A percentile compares a stretch with the other conserved stretches of the same genome.
These are phyloP conservation scores for Rhytidhysteron rufulum DNA, from an alignment of 2,329 filamentous ascomycete species.

Conservation along the genomic window DNA sequence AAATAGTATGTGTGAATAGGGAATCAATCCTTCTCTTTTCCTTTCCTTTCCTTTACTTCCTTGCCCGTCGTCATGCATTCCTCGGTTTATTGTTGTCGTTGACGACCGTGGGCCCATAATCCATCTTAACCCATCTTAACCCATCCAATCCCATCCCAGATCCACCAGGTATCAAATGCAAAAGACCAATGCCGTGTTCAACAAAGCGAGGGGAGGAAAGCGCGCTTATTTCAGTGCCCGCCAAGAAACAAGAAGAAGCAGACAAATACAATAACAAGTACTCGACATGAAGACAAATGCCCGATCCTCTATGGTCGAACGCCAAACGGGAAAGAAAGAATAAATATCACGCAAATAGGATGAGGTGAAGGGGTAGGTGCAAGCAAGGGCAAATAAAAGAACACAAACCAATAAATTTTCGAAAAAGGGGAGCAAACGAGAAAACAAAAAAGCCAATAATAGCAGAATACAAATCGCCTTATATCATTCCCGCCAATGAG, in stretches of 20 bases:
- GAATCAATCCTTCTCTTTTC: no score
- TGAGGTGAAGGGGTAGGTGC: background rate
- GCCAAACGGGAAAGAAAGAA: background rate
- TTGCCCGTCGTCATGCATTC: background rate
- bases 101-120: background rate
- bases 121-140: no score
- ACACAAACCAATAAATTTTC: background rate
- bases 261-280: no score
- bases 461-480: background rate
- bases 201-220: background rate
- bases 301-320: background rate
- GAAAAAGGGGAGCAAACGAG: background rate
- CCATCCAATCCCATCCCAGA: no score
- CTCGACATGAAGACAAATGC: no score
- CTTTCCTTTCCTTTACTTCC: background rate
- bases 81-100: background rate
- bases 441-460: background rate
- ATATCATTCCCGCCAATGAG: slow-evolving; percentile 36
- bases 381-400: background rate
- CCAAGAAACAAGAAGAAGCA: background rate
- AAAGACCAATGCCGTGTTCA: background rate
- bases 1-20: no score
- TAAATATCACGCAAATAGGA: background rate
- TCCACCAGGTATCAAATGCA: background rate
- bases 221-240: background rate